phyloP scores from a whole-genome alignment of 2,329 filamentous ascomycete genomes.

The Sarocladiaceae sp. region DNA sequence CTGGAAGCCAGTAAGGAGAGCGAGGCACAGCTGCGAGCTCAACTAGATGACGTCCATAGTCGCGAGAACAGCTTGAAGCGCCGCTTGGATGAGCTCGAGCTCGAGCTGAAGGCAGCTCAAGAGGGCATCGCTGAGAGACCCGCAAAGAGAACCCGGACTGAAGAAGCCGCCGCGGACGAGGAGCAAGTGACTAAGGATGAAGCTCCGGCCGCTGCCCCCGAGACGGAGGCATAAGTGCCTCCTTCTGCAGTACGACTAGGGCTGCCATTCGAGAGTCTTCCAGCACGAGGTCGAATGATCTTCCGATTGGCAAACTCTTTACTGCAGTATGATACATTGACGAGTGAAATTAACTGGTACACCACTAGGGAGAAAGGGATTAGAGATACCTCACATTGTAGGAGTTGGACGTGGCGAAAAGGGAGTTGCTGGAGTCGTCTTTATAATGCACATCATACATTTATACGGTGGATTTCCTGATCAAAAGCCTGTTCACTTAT shows the following conservation, averaged over 20 bases:
- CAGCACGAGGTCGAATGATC: too few relatives aligned
- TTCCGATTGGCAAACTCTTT: too few relatives aligned
- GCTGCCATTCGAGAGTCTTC: too few relatives aligned
- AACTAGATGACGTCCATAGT: constrained; percentile 69
- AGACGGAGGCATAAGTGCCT: constrained; percentile 12
- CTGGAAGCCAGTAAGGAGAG: constrained; percentile 38
- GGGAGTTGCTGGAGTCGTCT: too few relatives aligned
- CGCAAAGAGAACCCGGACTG: constrained; percentile 11
- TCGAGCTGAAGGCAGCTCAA: constrained; percentile 30
- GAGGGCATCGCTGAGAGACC: constrained; percentile 12
- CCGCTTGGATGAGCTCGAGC: constrained; percentile 72
- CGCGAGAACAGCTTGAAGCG: constrained; percentile 78
- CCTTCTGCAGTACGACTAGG: not conserved
- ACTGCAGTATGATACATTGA: too few relatives aligned
- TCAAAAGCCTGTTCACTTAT: too few relatives aligned
- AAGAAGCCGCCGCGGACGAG: not conserved
- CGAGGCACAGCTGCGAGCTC: constrained; percentile 45
- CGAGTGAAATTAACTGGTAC: too few relatives aligned
- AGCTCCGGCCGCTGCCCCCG: not conserved
- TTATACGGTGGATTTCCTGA: too few relatives aligned
- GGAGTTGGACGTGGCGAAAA: too few relatives aligned
- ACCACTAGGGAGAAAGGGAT: too few relatives aligned
- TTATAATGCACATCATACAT: too few relatives aligned
- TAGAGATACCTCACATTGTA: too few relatives aligned
- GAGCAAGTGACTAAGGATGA: not conserved